A percentile compares a stretch with the other conserved stretches of the same genome.
Evolutionary conservation across 805 yeast genomes (phyloP).

Genomic region (Ogataea allantospora): DNA sequence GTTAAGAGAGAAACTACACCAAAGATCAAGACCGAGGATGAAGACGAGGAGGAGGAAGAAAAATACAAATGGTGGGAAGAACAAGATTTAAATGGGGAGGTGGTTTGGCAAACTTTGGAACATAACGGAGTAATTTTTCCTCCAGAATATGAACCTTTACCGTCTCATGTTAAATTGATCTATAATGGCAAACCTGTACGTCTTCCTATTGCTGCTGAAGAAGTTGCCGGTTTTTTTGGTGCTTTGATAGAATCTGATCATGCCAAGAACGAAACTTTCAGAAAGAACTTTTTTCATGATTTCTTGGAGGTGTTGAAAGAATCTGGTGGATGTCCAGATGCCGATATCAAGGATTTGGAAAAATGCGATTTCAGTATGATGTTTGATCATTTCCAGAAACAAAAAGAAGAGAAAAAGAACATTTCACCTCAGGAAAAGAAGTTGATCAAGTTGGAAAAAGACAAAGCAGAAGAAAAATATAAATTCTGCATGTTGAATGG

Average conservation of each 20-base stretch:
- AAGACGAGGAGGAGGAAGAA: slow-evolving; percentile 57
- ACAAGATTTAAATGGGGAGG: slow-evolving; percentile 65
- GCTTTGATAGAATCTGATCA: slow-evolving; percentile 88
- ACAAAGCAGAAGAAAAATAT: slow-evolving; percentile 73
- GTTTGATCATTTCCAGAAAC: slow-evolving; percentile 63
- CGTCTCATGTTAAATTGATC: slow-evolving; percentile 67
- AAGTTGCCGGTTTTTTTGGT: slow-evolving; percentile 93
- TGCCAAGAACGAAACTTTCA: slow-evolving; percentile 82
- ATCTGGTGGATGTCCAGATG: slow-evolving; percentile 56
- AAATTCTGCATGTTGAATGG: slow-evolving; percentile 83
- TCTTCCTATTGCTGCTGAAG: slow-evolving; percentile 83
- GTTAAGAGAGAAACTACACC: slow-evolving; percentile 21
- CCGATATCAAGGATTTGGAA: slow-evolving; percentile 53
- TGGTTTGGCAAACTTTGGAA: slow-evolving; percentile 82
- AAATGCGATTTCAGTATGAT: slow-evolving; percentile 80
- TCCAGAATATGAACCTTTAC: slow-evolving; percentile 86
- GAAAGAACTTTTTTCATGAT: slow-evolving; percentile 81
- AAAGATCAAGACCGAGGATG: slow-evolving; percentile 26
- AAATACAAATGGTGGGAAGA: slow-evolving; percentile 84
- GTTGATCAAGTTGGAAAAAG: slow-evolving; percentile 66
- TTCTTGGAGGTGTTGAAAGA: slow-evolving; percentile 68
- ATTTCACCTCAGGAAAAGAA: slow-evolving; percentile 76
- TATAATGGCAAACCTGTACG: slow-evolving; percentile 76
- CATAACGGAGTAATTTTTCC: slow-evolving; percentile 94
- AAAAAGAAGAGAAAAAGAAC: slow-evolving; percentile 69